Conservation (phyloP, 148 eudicot species). For the Rhododendron mucronatum region DNA sequence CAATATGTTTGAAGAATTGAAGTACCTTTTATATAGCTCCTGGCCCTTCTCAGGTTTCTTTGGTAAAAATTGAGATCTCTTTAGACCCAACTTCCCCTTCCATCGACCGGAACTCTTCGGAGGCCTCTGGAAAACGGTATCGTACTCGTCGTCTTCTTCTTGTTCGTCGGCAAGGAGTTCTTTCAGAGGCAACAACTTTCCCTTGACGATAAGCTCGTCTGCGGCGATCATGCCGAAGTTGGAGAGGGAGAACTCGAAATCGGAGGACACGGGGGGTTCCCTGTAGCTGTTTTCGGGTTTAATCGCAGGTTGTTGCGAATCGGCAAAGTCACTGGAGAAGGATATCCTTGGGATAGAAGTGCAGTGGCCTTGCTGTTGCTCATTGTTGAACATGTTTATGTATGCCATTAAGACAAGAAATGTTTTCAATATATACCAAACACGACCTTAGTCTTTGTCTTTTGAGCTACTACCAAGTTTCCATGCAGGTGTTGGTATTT, state of each 20-base stretch:
- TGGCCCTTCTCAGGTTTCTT: conserved; percentile 19
- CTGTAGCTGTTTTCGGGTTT: conserved; percentile 27
- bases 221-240: conserved; percentile 21
- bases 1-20: background rate
- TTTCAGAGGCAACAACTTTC: conserved; percentile 31
- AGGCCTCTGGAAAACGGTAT: conserved; percentile 17
- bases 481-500: conserved; percentile 14
- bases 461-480: background rate
- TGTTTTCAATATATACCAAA: background rate
- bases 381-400: conserved; percentile 34
- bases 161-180: conserved; percentile 36
- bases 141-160: conserved; percentile 19
- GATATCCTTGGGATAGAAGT: conserved; percentile 43
- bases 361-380: conserved; percentile 19
- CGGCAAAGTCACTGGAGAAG: conserved; percentile 47
- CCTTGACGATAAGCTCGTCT: conserved; percentile 34
- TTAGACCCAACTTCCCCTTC: conserved; percentile 32
- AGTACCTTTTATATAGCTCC: conserved; percentile 3
- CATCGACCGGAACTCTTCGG: conserved; percentile 24
- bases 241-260: conserved; percentile 40
- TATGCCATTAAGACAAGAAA: conserved; percentile 28
- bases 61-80: conserved; percentile 19
- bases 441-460: background rate
- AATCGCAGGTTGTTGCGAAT: conserved; percentile 22
- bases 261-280: conserved; percentile 49